A percentile compares a stretch with the other conserved stretches of the same genome.
Evolutionary conservation across 2,329 filamentous ascomycete species (phyloP).

Genomic region (Magnaporthiopsis rhizophila): DNA sequence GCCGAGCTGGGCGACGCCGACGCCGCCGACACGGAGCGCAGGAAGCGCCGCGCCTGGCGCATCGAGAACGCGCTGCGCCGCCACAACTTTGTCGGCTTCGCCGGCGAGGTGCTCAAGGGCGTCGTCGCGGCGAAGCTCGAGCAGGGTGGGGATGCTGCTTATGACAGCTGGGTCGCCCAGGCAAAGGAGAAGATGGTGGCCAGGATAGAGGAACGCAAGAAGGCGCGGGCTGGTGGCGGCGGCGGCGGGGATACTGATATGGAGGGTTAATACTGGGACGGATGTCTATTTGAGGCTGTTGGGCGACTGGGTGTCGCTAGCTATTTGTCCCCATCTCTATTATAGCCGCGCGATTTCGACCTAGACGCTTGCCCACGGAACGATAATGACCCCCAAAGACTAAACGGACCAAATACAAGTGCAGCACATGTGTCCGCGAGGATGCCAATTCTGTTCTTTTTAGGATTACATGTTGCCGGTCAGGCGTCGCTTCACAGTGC

Average conservation of each 20-base stretch:
- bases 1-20: slow-evolving; percentile 77
- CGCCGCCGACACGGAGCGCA: slow-evolving; percentile 68
- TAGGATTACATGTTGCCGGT: too few species aligned
- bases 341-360: too few species aligned
- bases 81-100: slow-evolving; percentile 96
- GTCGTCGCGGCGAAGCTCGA: slow-evolving; percentile 69
- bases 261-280: slow-evolving; percentile 15
- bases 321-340: too few species aligned
- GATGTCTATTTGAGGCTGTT: not conserved
- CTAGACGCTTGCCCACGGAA: too few species aligned
- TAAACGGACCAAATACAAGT: too few species aligned
- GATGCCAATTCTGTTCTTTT: too few species aligned
- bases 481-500: too few species aligned
- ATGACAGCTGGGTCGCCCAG: slow-evolving; percentile 66
- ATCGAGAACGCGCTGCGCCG: slow-evolving; percentile 90
- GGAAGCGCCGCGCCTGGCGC: slow-evolving; percentile 77
- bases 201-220: slow-evolving; percentile 23
- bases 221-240: slow-evolving; percentile 13
- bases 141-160: slow-evolving; percentile 51
- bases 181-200: slow-evolving; percentile 26
- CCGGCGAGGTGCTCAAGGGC: slow-evolving; percentile 80
- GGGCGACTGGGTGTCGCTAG: too few species aligned
- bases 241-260: slow-evolving; percentile 23
- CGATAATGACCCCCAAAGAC: too few species aligned
- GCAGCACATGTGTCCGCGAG: too few species aligned